Evolutionary conservation across 1,284 basidiomycete genomes (phyloP), one percentile per base, ranked within the genome.

Genomic region (Malassezia yamatoensis): DNA sequence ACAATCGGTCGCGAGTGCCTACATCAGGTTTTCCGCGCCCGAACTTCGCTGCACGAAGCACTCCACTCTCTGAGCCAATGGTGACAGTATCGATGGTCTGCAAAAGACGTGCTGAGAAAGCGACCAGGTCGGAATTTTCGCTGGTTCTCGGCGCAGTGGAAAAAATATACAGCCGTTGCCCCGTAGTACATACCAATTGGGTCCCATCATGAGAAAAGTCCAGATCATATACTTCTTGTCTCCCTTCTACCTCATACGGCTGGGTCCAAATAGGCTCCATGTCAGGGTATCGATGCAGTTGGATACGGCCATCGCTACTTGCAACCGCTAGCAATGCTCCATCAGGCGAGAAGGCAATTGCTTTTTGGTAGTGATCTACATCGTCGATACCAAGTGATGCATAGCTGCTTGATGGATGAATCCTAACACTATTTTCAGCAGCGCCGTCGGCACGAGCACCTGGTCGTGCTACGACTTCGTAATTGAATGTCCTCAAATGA

Each of bases 121-220:
- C 18, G 3, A 44, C 42, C 35, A 32, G 24, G 46, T 53, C 49
- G 37, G n/a, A 12, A 34, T 9, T 16, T 29, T 61, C 58, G 11
- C 47, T 45, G 1, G 51, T 51, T n/a, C 29, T 42, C 1, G 60
- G 53, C 16, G 65, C 45, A 7, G 68, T 70, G 18, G 65, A 56
- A 32, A 67, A 61, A 35, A 70, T 61, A 32, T 67, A 52, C 33
- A 70, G 57, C 34, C 64, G 65, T 21, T 55, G 53, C 7, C 61
- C 58, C 18, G 66, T 64, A n/a, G 68, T 61, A 33, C 64, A 53
- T 3, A 67, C 70, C 40, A 74, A 54, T 48, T 67, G 68, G 4
- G 60, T 60, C 21, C 64, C 62, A 54, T 69, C 67, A 13, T 65
- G 60, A 2, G 63, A 66, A 45, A 73, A 73, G 60, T 71, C 70